phyloP scores from a whole-genome alignment of 495 filamentous ascomycete species.

The Aspergillus nanangensis region DNA sequence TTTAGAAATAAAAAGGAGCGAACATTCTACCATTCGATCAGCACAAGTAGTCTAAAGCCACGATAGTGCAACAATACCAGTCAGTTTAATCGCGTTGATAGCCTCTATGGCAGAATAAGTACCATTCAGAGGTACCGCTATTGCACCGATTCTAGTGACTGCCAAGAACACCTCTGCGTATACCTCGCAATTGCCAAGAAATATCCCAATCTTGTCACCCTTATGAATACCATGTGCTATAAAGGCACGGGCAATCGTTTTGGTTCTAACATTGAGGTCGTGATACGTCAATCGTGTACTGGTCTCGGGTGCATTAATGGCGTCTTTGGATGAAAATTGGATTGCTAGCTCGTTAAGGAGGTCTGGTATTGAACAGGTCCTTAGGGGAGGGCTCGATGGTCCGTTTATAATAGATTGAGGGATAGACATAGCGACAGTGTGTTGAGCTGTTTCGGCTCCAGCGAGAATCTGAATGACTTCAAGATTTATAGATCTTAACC shows the following conservation, averaged over 20 bases:
- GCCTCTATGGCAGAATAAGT: constrained; percentile 52
- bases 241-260: background rate
- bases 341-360: no score
- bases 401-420: no score
- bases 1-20: no score
- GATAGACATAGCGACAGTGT: no score
- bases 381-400: no score
- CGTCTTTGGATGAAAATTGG: no score
- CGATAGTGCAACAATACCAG: constrained; percentile 23
- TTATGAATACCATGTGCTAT: background rate
- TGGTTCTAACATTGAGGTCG: background rate
- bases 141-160: constrained; percentile 47
- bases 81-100: constrained; percentile 44
- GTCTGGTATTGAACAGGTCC: no score
- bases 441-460: no score
- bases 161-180: constrained; percentile 54
- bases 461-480: no score
- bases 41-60: background rate
- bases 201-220: constrained; percentile 20
- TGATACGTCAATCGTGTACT: background rate
- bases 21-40: background rate
- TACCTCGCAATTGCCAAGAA: constrained; percentile 54
- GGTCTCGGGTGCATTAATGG: background rate
- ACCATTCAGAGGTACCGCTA: constrained; percentile 53
- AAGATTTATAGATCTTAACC: no score